These are phyloP conservation scores for Suillus spraguei DNA, from an alignment of 768 basidiomycete genomes.

Conservation along the genomic window DNA sequence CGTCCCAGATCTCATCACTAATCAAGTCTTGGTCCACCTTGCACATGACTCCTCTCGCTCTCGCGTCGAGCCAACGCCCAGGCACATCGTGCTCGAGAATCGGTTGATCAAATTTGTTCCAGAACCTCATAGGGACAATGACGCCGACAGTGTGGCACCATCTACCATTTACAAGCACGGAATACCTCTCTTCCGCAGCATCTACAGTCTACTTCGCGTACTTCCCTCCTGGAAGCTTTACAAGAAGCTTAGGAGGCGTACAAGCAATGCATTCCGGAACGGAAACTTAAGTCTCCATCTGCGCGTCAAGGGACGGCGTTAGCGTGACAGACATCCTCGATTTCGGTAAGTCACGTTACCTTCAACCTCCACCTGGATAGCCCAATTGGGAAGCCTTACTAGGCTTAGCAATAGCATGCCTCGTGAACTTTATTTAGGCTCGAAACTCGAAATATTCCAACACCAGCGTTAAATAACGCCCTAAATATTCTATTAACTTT, in stretches of 20 bases:
- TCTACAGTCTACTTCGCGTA: slow-evolving; percentile 71
- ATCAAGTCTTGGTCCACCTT: slow-evolving; percentile 73
- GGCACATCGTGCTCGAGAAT: slow-evolving; percentile 71
- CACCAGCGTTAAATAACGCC: too few relatives aligned
- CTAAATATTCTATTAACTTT: too few relatives aligned
- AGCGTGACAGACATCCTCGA: slow-evolving; percentile 29
- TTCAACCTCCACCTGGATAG: too few relatives aligned
- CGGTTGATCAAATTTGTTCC: slow-evolving; percentile 56
- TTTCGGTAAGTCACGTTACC: slow-evolving; percentile 41
- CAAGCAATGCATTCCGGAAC: slow-evolving; percentile 37
- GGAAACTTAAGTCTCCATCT: slow-evolving; percentile 52
- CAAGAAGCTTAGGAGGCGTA: slow-evolving; percentile 55
- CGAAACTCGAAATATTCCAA: too few relatives aligned
- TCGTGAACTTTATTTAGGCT: too few relatives aligned
- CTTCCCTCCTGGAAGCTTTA: slow-evolving; percentile 78
- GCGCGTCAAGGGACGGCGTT: slow-evolving; percentile 38
- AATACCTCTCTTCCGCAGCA: slow-evolving; percentile 78
- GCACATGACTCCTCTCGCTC: slow-evolving; percentile 60
- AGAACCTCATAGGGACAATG: slow-evolving; percentile 23
- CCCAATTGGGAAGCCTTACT: too few relatives aligned
- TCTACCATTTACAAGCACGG: slow-evolving; percentile 85
- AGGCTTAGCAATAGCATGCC: too few relatives aligned
- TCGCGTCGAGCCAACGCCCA: slow-evolving; percentile 69
- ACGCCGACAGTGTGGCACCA: slow-evolving; percentile 55
- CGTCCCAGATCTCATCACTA: slow-evolving; percentile 67